phyloP scores from a whole-genome alignment of 345 rosid species.

The Euphorbia lathyris region DNA sequence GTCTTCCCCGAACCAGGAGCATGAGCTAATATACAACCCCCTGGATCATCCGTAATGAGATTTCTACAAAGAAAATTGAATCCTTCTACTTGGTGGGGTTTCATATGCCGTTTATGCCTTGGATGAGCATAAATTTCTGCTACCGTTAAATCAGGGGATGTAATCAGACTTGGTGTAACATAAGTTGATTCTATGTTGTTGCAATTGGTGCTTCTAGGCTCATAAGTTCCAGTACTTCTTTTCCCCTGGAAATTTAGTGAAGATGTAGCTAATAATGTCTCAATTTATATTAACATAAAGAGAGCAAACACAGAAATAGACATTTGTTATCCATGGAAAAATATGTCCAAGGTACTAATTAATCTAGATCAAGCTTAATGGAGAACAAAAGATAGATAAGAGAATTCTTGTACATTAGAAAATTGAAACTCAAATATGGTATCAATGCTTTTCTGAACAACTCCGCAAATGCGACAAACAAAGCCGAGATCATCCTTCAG shows the following conservation, averaged over 20 bases:
- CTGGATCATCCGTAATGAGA: slow-evolving; percentile 61
- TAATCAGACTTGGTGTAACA: slow-evolving; percentile 33
- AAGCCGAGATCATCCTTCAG: slow-evolving; percentile 84
- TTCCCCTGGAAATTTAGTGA: too few relatives aligned
- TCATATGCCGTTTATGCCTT: slow-evolving; percentile 62
- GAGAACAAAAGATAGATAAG: slow-evolving; percentile 13
- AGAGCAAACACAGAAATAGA: too few relatives aligned
- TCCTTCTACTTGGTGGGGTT: slow-evolving; percentile 77
- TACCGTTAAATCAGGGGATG: slow-evolving; percentile 42
- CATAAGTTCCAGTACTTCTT: slow-evolving; percentile 50
- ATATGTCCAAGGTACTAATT: too few relatives aligned
- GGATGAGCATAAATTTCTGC: slow-evolving; percentile 72
- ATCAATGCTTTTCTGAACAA: slow-evolving; percentile 63
- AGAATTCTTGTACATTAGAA: not conserved
- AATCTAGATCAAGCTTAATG: too few relatives aligned
- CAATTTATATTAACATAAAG: too few relatives aligned
- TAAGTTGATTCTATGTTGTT: slow-evolving; percentile 39
- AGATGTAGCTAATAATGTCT: too few relatives aligned
- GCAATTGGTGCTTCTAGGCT: slow-evolving; percentile 34
- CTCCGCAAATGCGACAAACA: slow-evolving; percentile 88
- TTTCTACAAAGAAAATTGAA: slow-evolving; percentile 73
- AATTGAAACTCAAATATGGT: slow-evolving; percentile 64
- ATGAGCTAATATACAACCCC: slow-evolving; percentile 92
- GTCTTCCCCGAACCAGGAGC: slow-evolving; percentile 98
- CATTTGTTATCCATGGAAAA: too few relatives aligned